These are phyloP conservation scores for Fusarium sororula DNA, from an alignment of 2,329 filamentous ascomycete species.

Conservation along the genomic window DNA sequence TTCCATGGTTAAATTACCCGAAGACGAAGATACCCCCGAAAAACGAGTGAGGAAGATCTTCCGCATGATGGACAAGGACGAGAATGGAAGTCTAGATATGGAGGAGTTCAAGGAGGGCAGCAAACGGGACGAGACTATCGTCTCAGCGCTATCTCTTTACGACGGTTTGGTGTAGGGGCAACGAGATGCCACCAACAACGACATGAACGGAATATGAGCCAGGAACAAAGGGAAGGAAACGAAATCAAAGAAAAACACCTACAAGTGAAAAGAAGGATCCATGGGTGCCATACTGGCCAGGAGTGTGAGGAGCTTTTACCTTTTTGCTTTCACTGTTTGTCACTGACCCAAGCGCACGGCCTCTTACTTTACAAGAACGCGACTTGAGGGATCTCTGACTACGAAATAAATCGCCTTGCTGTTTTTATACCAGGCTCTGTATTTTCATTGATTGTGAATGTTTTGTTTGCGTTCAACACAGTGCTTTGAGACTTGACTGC, in stretches of 20 bases:
- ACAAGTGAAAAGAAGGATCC: constrained; percentile 34
- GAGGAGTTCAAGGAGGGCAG: constrained; percentile 99
- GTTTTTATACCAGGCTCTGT: background rate
- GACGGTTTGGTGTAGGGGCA: constrained; percentile 82
- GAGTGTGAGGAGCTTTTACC: constrained; percentile 42
- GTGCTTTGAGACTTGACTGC: background rate
- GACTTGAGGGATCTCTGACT: constrained; percentile 36
- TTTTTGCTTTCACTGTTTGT: constrained; percentile 40
- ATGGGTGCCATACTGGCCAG: constrained; percentile 32
- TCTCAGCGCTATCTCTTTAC: constrained; percentile 94
- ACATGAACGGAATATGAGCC: background rate
- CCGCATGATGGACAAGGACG: constrained; percentile 99
- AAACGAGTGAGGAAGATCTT: constrained; percentile 99
- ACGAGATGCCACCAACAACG: background rate
- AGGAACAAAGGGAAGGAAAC: background rate
- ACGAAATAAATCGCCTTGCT: constrained; percentile 36
- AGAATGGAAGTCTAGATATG: constrained; percentile 96
- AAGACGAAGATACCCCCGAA: constrained; percentile 98
- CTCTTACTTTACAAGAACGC: constrained; percentile 28
- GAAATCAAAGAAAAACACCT: constrained; percentile 18
- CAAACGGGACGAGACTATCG: constrained; percentile 98
- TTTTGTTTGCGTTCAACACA: background rate
- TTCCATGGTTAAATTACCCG: constrained; percentile 98
- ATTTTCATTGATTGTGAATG: background rate
- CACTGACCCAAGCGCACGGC: constrained; percentile 17